These are phyloP conservation scores for Rhizoctonia solani DNA, from an alignment of 1,284 basidiomycete species.

Conservation along the genomic window DNA sequence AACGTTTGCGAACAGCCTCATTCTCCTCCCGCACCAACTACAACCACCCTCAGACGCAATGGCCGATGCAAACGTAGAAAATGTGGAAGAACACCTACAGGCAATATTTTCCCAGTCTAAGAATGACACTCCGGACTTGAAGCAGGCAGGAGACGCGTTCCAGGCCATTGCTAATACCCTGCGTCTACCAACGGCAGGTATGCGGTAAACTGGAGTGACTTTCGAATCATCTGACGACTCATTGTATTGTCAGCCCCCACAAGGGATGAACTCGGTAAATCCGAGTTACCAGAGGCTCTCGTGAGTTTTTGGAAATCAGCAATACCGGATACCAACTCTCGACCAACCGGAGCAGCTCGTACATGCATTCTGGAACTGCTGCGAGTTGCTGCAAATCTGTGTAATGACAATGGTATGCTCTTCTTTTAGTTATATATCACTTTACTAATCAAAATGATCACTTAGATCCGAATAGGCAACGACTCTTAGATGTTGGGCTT, in stretches of 20 bases:
- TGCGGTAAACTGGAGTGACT: background rate
- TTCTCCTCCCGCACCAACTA: background rate
- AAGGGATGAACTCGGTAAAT: constrained; percentile 2
- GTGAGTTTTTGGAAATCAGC: constrained; percentile 14
- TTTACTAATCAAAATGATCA: background rate
- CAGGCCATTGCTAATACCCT: constrained; percentile 30
- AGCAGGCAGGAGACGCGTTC: background rate
- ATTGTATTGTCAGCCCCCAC: constrained; percentile 5
- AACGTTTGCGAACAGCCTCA: constrained; percentile 34
- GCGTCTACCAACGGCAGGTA: constrained; percentile 13
- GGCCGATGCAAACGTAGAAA: constrained; percentile 14
- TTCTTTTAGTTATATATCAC: background rate
- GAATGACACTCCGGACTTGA: constrained; percentile 12
- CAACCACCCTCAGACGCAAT: background rate
- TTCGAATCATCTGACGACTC: background rate
- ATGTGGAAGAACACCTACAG: constrained; percentile 7
- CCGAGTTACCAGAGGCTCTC: constrained; percentile 14
- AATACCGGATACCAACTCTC: constrained; percentile 1
- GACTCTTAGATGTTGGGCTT: constrained; percentile 67
- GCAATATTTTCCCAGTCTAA: constrained; percentile 17
- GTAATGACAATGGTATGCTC: constrained; percentile 72
- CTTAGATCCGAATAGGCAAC: constrained; percentile 58
- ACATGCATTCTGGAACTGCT: constrained; percentile 66
- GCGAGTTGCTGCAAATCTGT: constrained; percentile 75
- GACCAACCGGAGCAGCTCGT: constrained; percentile 52